Conservation (phyloP, 345 rosid genomes). For the Hibiscus syriacus region DNA sequence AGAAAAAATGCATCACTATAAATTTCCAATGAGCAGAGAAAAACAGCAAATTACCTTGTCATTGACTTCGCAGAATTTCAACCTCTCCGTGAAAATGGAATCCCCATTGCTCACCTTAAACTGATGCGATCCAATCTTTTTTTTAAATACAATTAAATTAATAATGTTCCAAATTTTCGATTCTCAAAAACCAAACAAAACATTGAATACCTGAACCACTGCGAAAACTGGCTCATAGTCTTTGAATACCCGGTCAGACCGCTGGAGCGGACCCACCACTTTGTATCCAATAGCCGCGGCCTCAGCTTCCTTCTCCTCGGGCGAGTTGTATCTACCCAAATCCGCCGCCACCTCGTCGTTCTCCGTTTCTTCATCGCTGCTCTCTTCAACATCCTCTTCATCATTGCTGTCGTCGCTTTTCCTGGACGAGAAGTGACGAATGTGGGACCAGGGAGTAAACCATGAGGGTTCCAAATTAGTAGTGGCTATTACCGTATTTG, state of each 20-base stretch:
- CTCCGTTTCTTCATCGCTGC: constrained; percentile 28
- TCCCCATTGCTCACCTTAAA: constrained; percentile 94
- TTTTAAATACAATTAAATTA: constrained; percentile 1
- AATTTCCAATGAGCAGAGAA: not conserved
- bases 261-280: constrained; percentile 57
- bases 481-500: not conserved
- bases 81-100: constrained; percentile 65
- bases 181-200: not conserved
- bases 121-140: constrained; percentile 89
- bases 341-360: constrained; percentile 25
- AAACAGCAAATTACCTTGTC: constrained; percentile 52
- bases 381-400: constrained; percentile 21
- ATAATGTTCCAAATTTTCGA: not conserved
- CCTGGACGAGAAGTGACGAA: constrained; percentile 47
- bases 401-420: constrained; percentile 23
- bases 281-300: constrained; percentile 82
- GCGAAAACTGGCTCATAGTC: constrained; percentile 73
- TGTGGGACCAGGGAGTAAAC: constrained; percentile 17
- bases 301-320: constrained; percentile 67
- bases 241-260: constrained; percentile 55
- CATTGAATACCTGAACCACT: constrained; percentile 67
- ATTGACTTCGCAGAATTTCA: constrained; percentile 90
- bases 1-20: not conserved
- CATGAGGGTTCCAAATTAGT: constrained; percentile 10
- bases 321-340: constrained; percentile 42